Evolutionary conservation across 164 flowering plant genomes (phyloP), one percentile per base, ranked within the genome.

Genomic region (Cinnamomum chago): DNA sequence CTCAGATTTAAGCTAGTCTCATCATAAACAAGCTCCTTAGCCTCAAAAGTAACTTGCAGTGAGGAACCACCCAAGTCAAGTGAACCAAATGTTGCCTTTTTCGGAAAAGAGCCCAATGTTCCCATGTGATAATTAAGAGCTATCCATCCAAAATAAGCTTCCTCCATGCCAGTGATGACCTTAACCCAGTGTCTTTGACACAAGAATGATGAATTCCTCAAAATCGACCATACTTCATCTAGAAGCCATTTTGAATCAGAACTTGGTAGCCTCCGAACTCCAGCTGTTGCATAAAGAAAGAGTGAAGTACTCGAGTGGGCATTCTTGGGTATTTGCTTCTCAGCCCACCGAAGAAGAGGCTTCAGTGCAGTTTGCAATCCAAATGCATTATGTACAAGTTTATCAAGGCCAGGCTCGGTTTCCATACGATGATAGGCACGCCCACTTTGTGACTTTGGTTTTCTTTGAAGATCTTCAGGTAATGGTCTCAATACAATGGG

Each of bases 61-160:
- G 99, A 96, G 18, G 99, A 96, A 67, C 99, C 99, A 74, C 99
- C 97, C 81, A 96, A 80, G 81, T 96, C 99, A 79, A 96, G 97
- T 70, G 99, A 89, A 77, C 99, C 99, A 86, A 83, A 90, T 30
- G 98, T 93, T 81, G 80, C 81, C 78, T 81, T 88, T 72, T 79
- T 78, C 15, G 90, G 95, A 22, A 40, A 70, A 5, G 88, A 82
- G 67, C 98, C 97, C 77, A 95, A 83, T 75, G 83, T 78, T 60
- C 85, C 83, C 70, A 83, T 85, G 68, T 81, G 89, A 83, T 94
- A 87, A 79, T 96, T 96, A 62, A 96, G 90, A 76, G 99, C 97
- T 52, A 92, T 89, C 99, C 99, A 96, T 71, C 99, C 99, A 84
- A 72, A 96, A 76, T 94, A 94, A 77, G 99, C 99, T 86, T 96